Base-by-base conservation (phyloP, 164 flowering plant species). In the Nelumbo lutea region DNA sequence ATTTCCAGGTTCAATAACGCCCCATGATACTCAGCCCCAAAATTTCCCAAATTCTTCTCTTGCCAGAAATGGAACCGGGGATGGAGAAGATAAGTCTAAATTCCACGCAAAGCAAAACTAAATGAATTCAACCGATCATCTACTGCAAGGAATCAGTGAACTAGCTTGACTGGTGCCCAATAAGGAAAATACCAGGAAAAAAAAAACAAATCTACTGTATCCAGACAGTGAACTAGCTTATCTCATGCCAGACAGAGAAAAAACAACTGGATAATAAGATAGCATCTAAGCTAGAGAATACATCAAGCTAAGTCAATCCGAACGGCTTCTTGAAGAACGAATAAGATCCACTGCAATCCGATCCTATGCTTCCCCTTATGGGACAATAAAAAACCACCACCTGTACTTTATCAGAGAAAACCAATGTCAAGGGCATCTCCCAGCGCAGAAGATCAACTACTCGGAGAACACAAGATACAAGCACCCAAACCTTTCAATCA, bases 1-100 rank as follows among this genome's bases (percentile, higher is more conserved):
- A 87, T 86, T 85, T 85, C 96, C 83, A 86, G 82, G 80, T 76
- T 85, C 82, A 83, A 65, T 68, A 65, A 13, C 66, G 62, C 71
- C 75, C 75, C 80, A 87, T 79, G 41, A 70, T 55, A 74, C 58
- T 44, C 61, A 46, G 52, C 42, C 75, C 72, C 62, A 65, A 47
- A n/a, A 40, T 46, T 51, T 59, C 57, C n/a, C 53, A 52, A 53
- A 53, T 11, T 11, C 3, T 3, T 3, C 11, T 11, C 11, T 11
- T 3, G 14, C 57, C 14, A 9, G 59, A 62, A 6, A 38, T 41
- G 38, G 72, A 47, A 50, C 11, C 11, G 11, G 8, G 11, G 11
- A 50, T 8, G 53, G 11, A 50, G 53, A 50, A 50, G 53, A 9
- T 8, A 9, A 53, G 2, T 53, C 57, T 15, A 46, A 46, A 4